Percentiles rank a stretch among this genome's conserved stretches.
These are phyloP conservation scores for Solanum arcanum DNA, from an alignment of 257 asterid genomes.

Conservation along the genomic window DNA sequence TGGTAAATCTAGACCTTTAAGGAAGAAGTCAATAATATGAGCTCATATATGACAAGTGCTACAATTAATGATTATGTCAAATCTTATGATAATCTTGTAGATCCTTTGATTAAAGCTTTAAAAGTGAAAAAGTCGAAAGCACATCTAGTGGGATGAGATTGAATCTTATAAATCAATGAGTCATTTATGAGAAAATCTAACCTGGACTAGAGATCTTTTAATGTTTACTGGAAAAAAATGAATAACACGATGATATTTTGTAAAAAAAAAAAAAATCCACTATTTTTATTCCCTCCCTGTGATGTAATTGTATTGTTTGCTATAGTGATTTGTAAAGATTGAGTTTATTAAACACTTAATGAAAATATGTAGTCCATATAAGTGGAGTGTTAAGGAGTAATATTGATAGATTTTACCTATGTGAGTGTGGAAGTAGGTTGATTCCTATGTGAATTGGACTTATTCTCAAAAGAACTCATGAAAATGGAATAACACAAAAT, in stretches of 20 bases:
- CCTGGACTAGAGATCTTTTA: background rate
- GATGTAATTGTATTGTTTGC: background rate
- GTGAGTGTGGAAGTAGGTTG: background rate
- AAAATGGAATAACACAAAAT: background rate
- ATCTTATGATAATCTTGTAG: background rate
- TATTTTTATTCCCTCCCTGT: background rate
- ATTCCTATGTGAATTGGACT: background rate
- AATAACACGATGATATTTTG: background rate
- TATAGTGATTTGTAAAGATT: background rate
- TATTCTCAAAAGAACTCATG: background rate
- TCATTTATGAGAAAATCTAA: background rate
- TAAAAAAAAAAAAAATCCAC: too few relatives aligned
- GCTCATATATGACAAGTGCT: background rate
- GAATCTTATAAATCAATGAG: background rate
- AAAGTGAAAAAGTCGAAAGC: background rate
- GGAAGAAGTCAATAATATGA: background rate
- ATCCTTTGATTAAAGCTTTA: background rate
- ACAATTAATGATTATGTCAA: background rate
- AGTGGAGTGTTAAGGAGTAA: background rate
- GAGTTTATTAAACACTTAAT: too few relatives aligned
- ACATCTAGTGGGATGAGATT: background rate
- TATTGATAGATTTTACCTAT: too few relatives aligned
- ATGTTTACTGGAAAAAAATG: too few relatives aligned
- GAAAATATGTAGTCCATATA: too few relatives aligned
- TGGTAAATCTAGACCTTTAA: background rate